Percentiles rank a stretch among this genome's conserved stretches.
Evolutionary conservation across 805 yeast genomes (phyloP).

Genomic region (Sugiyamaella valdiviana): DNA sequence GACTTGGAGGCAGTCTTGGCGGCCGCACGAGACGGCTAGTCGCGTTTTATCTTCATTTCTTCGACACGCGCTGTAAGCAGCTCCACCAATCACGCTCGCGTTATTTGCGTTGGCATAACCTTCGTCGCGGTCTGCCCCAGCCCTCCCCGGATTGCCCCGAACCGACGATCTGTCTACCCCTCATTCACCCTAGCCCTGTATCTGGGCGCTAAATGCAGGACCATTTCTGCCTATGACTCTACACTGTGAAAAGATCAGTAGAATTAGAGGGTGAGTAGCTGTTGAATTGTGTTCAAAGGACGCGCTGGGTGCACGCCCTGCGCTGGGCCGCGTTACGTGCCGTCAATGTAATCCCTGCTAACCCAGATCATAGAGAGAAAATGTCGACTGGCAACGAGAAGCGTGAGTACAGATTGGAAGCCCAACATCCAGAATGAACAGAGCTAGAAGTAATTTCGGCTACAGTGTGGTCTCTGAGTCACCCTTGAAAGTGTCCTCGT

Average conservation of each 20-base stretch:
- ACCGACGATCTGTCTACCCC: no score
- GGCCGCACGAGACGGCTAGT: no score
- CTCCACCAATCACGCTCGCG: no score
- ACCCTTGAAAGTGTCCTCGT: no score
- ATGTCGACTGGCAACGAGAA: slow-evolving; percentile 4
- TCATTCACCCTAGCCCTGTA: neutral
- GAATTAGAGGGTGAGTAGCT: neutral
- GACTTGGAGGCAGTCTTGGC: no score
- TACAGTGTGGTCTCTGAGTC: no score
- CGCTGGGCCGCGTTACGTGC: neutral
- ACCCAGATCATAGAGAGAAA: neutral
- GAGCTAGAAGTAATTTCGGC: neutral
- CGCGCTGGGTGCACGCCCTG: no score
- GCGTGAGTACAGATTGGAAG: neutral
- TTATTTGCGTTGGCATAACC: no score
- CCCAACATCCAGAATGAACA: neutral
- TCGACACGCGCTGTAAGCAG: no score
- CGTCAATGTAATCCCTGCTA: no score
- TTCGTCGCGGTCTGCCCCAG: neutral
- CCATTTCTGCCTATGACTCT: neutral
- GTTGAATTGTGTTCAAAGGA: no score
- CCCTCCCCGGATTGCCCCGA: neutral
- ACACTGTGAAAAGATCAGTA: neutral
- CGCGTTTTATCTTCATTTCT: no score
- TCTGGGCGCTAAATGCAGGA: neutral